Conservation (phyloP, 306 rosid genomes). For the Cicer arietinum region DNA sequence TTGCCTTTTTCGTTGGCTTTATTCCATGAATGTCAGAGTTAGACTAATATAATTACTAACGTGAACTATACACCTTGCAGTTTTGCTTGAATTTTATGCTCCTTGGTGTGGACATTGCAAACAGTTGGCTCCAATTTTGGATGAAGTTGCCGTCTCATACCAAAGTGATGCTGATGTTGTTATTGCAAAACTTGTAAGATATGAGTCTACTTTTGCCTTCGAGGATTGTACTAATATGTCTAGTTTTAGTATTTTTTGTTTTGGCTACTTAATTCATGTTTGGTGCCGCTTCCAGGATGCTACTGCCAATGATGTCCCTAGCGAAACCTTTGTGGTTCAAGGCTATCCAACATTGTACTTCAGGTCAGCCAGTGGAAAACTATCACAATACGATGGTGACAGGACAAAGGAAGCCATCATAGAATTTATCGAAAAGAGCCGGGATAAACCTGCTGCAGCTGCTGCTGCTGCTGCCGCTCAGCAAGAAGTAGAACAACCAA, state of each 20-base stretch:
- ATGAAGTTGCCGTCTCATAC: conserved; percentile 81
- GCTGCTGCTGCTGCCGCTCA: conserved; percentile 27
- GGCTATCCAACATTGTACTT: conserved; percentile 88
- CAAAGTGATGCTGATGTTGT: conserved; percentile 70
- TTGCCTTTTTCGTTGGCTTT: conserved; percentile 21
- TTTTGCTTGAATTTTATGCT: conserved; percentile 88
- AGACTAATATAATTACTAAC: conserved; percentile 19
- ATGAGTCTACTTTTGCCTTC: not conserved
- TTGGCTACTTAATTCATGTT: not conserved
- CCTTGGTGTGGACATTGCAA: conserved; percentile 99
- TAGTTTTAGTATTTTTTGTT: not conserved
- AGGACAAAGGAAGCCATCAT: conserved; percentile 80
- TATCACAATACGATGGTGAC: conserved; percentile 57
- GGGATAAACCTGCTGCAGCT: conserved; percentile 54
- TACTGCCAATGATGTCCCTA: conserved; percentile 79
- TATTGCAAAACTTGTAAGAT: conserved; percentile 85
- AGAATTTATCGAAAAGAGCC: conserved; percentile 75
- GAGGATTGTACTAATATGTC: not conserved
- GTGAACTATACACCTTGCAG: conserved; percentile 51
- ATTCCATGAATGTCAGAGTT: not conserved
- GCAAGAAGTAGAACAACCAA: conserved; percentile 48
- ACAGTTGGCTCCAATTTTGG: conserved; percentile 84
- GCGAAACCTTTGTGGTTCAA: conserved; percentile 67
- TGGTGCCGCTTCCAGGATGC: conserved; percentile 67
- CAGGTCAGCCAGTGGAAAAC: conserved; percentile 73